Base-by-base conservation (phyloP, 768 basidiomycete genomes). In the Russula brevipes region DNA sequence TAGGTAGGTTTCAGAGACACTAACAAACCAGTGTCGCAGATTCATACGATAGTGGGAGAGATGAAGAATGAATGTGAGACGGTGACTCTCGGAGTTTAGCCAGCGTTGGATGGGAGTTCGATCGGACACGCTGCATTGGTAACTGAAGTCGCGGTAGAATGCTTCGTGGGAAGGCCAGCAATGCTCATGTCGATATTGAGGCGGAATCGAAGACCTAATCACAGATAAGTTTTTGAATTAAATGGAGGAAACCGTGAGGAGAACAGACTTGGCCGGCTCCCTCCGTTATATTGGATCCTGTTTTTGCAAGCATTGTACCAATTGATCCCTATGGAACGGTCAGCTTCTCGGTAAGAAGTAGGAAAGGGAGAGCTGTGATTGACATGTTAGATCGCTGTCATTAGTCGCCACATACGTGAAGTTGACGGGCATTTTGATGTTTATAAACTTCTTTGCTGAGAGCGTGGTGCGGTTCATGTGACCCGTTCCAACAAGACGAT, bases 391-490 rank as follows among this genome's bases (percentile, higher is more conserved):
- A 74, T 98, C 94, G 5, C 87, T 83, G 50, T 82, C 79, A 71
- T 98, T 97, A 11, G 82, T 77, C 0, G 87, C 91, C 12, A 84
- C 66, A 72, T 96, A 97, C 0, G 86, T 84, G 75, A 96, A 95
- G 69, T 88, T 88, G 55, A 98, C 76, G 0, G 93, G 93, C 10
- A 98, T 66, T 38, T 81, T 72, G 33, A 97, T 76, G 39, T 82
- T 72, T n/a, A 85, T 80, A 70, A 85, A 86, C 24, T 74, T 57
- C 70, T 87, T 88, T 11, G 90, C 87, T 5, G 87, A 83, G 10
- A 94, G 74, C 3, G 82, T 85, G 59, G 79, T 75, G 41, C 77
- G 72, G 9, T 83, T 82, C 62, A 85, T 76, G 67, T 83, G 80
- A 9, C 94, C 94, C 0, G 78, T 77, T 0, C 79, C 94, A 24